Evolutionary conservation across 805 yeast genomes (phyloP), one percentile per base, ranked within the genome.

Genomic region (Torulaspora indica): DNA sequence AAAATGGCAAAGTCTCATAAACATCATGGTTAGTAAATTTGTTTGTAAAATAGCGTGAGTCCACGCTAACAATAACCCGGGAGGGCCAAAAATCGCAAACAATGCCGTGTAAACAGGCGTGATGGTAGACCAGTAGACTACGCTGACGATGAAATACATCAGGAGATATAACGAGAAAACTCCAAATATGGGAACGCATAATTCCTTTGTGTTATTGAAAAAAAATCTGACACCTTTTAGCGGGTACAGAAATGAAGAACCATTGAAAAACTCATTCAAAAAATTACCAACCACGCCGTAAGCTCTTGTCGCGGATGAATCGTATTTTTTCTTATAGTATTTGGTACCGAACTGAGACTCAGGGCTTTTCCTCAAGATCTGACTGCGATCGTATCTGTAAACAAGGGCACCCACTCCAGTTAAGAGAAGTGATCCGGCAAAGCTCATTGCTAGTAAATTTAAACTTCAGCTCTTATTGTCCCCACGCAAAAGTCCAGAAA

Each of bases 1-100:
- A n/a, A 53, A 43, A 44, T 60, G 64, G 7, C 58, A 47, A 22
- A 57, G 37, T 41, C 68, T 52, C 59, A 63, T 52, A 37, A 58
- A 59, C 58, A 61, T 46, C 64, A 63, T 56, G 3, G 63, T 53
- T 4, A 63, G 48, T 34, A 55, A 40, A 38, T 62, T 63, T n/a
- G 60, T 53, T 9, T 63, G 68, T 30, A 63, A 36, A 22, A 59
- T 42, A 6, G 61, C 50, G 44, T 63, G 68, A 10, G 60, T 31
- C 32, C 55, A 48, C 6, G 66, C 61, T 14, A 63, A 34, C 7
- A 52, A 43, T 22, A 60, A 14, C 3, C 66, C 66, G 5, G 56
- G 12, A 5, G 66, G 66, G 7, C 68, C 68, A 17, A 62, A 46
- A 6, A 58, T 47, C 3, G 54, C 49, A 12, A 62, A 54, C 8